Conservation (phyloP, 2,329 filamentous ascomycete species). For the Aspergillus ochraceus region DNA sequence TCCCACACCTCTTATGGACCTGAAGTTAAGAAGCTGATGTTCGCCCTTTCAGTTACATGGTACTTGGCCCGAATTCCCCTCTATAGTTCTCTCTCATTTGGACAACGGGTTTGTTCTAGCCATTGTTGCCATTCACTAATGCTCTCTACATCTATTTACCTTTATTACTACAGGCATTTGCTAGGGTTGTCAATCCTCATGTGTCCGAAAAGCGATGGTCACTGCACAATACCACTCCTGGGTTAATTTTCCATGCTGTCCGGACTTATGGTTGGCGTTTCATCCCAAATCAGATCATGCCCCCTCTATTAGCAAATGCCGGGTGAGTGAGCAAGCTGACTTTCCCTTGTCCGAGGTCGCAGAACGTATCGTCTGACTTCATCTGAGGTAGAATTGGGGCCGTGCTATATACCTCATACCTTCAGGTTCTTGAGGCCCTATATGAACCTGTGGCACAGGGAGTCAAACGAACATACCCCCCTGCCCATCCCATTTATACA, state of each 20-base stretch:
- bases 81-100: not conserved
- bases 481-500: slow-evolving; percentile 53
- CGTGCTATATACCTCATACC: slow-evolving; percentile 63
- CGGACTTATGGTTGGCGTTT: slow-evolving; percentile 64
- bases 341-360: not conserved
- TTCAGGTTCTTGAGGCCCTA: slow-evolving; percentile 58
- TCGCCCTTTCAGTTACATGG: slow-evolving; percentile 49
- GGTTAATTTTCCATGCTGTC: slow-evolving; percentile 61
- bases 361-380: slow-evolving; percentile 2
- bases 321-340: slow-evolving; percentile 39
- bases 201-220: slow-evolving; percentile 52
- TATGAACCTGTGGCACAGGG: slow-evolving; percentile 59
- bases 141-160: not conserved
- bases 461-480: slow-evolving; percentile 60
- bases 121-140: slow-evolving; percentile 7
- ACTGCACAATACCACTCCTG: slow-evolving; percentile 61
- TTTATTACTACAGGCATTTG: slow-evolving; percentile 53
- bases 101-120: not conserved
- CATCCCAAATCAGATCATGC: slow-evolving; percentile 64
- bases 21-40: slow-evolving; percentile 17
- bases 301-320: slow-evolving; percentile 63
- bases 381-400: slow-evolving; percentile 53
- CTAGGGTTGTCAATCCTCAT: slow-evolving; percentile 62
- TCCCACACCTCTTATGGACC: not conserved
- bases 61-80: slow-evolving; percentile 27